These are phyloP conservation scores for Umbelopsis sp. DNA, from an alignment of 192 early-diverging fungal genomes.

Conservation along the genomic window DNA sequence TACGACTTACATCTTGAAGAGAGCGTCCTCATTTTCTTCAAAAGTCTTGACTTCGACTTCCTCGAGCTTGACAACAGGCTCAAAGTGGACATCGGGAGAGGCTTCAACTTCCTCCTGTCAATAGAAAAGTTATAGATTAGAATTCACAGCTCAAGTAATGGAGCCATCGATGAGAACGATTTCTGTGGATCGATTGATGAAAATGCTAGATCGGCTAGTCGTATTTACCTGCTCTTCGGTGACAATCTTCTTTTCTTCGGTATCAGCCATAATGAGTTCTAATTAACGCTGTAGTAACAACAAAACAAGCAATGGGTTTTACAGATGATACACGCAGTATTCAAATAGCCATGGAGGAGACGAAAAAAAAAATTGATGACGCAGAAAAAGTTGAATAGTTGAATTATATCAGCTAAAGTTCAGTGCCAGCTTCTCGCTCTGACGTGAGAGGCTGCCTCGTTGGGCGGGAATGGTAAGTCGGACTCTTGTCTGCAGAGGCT, in stretches of 20 bases:
- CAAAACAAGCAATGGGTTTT: conserved; percentile 1
- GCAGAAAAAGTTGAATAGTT: not conserved
- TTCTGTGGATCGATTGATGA: not conserved
- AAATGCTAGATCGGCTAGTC: not conserved
- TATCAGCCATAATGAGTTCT: conserved; percentile 34
- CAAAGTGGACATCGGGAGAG: conserved; percentile 91
- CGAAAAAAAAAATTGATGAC: conserved; percentile 3
- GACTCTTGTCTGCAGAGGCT: not conserved
- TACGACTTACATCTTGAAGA: conserved; percentile 83
- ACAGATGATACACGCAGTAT: not conserved
- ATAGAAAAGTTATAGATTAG: not conserved
- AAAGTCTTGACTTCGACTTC: conserved; percentile 92
- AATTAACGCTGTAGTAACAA: not conserved
- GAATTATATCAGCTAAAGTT: not conserved
- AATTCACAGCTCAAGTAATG: not conserved
- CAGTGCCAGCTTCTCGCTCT: not conserved
- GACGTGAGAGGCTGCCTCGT: not conserved
- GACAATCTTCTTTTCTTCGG: conserved; percentile 41
- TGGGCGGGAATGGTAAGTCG: too few relatives aligned
- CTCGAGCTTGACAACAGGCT: conserved; percentile 92
- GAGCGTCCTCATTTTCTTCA: conserved; percentile 92
- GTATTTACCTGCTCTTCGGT: conserved; percentile 30
- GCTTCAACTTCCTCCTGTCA: conserved; percentile 77
- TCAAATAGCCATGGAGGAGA: not conserved
- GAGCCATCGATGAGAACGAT: not conserved